Conservation (phyloP, 2,329 filamentous ascomycete genomes). For the Graphiopsis chlorocephala region DNA sequence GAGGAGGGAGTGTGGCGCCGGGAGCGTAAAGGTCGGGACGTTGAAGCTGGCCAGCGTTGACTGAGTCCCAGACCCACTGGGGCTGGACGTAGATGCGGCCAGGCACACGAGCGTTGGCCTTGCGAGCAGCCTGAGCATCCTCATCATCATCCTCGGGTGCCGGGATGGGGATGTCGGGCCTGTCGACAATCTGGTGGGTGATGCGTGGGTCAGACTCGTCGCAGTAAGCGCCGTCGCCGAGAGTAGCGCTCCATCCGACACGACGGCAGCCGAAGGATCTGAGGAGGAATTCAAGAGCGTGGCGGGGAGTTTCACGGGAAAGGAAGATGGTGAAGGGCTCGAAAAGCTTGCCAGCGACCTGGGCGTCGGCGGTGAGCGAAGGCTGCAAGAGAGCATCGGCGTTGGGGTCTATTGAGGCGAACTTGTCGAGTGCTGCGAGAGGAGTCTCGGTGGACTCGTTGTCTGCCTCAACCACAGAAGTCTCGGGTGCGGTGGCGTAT, state of each 20-base stretch:
- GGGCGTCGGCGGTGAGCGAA: conserved; percentile 53
- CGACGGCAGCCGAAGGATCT: conserved; percentile 94
- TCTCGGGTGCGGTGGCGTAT: conserved; percentile 33
- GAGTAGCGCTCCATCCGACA: conserved; percentile 87
- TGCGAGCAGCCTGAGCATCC: conserved; percentile 49
- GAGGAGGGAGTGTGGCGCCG: conserved; percentile 83
- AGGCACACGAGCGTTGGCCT: conserved; percentile 69
- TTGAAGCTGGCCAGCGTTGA: conserved; percentile 88
- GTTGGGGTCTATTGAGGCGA: conserved; percentile 77
- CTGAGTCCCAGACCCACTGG: conserved; percentile 97
- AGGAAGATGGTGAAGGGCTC: conserved; percentile 87
- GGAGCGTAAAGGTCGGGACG: conserved; percentile 85
- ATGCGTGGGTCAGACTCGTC: conserved; percentile 83
- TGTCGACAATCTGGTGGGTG: conserved; percentile 94
- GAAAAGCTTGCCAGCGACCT: conserved; percentile 73
- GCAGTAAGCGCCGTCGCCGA: conserved; percentile 90
- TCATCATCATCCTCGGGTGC: conserved; percentile 47
- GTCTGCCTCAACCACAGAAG: conserved; percentile 35
- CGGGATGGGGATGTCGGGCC: conserved; percentile 64
- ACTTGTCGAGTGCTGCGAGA: conserved; percentile 72
- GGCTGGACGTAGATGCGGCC: conserved; percentile 91
- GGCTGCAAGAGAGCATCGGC: conserved; percentile 87
- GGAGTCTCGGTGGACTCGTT: conserved; percentile 27
- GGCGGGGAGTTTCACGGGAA: conserved; percentile 87
- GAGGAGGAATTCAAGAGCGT: conserved; percentile 87